Conservation (phyloP, 1,139 yeast genomes). For the Saccharomycopsis crataegensis region DNA sequence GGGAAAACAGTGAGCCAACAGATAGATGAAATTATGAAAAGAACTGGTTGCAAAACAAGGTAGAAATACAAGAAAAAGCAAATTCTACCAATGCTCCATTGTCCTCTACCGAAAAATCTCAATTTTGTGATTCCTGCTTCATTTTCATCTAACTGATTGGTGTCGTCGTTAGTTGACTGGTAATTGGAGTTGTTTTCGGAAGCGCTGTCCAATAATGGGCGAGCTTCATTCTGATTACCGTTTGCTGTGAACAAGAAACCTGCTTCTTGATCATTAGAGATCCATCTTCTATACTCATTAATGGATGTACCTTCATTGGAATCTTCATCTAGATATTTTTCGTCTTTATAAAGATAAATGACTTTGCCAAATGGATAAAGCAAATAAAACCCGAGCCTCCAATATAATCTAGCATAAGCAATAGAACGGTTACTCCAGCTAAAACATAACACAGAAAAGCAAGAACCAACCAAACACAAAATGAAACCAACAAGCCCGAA, state of each 20-base stretch:
- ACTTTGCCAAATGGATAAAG: constrained; percentile 86
- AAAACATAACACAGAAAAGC: constrained; percentile 31
- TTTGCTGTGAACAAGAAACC: constrained; percentile 30
- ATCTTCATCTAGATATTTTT: constrained; percentile 79
- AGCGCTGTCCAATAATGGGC: constrained; percentile 10
- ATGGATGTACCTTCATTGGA: constrained; percentile 81
- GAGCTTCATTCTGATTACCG: constrained; percentile 21
- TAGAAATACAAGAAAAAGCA: constrained; percentile 72
- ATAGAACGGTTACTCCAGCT: constrained; percentile 35
- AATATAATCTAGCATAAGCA: constrained; percentile 55
- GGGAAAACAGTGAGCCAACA: constrained; percentile 86
- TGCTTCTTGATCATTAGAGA: constrained; percentile 51
- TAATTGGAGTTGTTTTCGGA: constrained; percentile 1
- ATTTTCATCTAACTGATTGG: not conserved
- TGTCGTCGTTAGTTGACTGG: constrained; percentile 2
- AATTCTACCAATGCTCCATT: constrained; percentile 83
- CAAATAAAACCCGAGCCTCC: constrained; percentile 62
- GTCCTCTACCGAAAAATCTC: constrained; percentile 85
- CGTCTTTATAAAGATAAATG: constrained; percentile 70
- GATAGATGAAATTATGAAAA: constrained; percentile 45
- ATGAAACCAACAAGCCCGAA: constrained; percentile 58
- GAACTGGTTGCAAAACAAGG: constrained; percentile 59
- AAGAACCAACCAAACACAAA: constrained; percentile 43
- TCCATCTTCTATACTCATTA: constrained; percentile 85
- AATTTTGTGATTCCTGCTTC: constrained; percentile 29